Evolutionary conservation across 805 yeast genomes (phyloP).

Genomic region (Starmerella stigmatis): DNA sequence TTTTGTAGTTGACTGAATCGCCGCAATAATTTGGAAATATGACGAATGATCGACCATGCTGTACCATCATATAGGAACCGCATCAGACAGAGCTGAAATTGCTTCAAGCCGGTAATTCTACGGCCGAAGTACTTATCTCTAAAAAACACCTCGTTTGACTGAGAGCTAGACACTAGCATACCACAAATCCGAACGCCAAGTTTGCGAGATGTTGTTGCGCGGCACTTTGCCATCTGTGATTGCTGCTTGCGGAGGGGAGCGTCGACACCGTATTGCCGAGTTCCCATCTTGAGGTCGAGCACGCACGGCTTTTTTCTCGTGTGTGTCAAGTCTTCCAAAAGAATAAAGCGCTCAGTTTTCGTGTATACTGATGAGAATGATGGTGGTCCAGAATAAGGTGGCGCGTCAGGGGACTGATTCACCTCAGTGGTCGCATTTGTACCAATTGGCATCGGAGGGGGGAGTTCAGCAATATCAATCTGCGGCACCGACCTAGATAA

Average conservation of each 20-base stretch:
- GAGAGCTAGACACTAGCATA: slow-evolving; percentile 67
- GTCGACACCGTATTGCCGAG: slow-evolving; percentile 95
- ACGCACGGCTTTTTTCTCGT: slow-evolving; percentile 82
- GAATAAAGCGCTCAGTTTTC: slow-evolving; percentile 66
- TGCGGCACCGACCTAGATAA: neutral
- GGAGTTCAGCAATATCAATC: neutral
- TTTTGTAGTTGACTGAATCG: slow-evolving; percentile 48
- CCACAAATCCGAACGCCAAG: slow-evolving; percentile 94
- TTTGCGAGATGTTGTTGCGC: slow-evolving; percentile 62
- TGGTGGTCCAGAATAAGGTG: too few relatives aligned
- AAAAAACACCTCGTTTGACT: slow-evolving; percentile 42
- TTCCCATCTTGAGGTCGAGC: slow-evolving; percentile 93
- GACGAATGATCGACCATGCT: slow-evolving; percentile 47
- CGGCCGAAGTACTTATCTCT: slow-evolving; percentile 93
- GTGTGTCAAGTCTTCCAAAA: slow-evolving; percentile 81
- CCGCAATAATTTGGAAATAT: slow-evolving; percentile 55
- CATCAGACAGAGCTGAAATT: slow-evolving; percentile 64
- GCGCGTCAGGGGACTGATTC: too few relatives aligned
- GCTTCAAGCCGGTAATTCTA: slow-evolving; percentile 53
- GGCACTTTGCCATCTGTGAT: slow-evolving; percentile 77
- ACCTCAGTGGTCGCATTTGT: too few relatives aligned
- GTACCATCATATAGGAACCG: slow-evolving; percentile 75
- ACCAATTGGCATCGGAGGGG: too few relatives aligned
- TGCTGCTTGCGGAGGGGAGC: slow-evolving; percentile 59
- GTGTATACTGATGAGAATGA: slow-evolving; percentile 28